Percentiles rank a stretch among this genome's conserved stretches.
phyloP scores from a whole-genome alignment of 441 rosid species.

The Croton setiger region DNA sequence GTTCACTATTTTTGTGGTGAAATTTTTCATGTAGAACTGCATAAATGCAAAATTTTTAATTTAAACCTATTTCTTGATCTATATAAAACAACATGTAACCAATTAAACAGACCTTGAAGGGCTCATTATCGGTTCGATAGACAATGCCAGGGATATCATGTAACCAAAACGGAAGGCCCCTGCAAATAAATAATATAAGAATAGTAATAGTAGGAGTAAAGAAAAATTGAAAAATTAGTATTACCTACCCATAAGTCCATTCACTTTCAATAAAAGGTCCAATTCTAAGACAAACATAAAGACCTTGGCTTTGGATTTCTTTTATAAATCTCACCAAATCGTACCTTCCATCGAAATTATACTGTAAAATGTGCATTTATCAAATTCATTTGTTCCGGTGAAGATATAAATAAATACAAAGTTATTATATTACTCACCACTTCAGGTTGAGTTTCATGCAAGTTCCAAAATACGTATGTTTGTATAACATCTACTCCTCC shows the following conservation, averaged over 20 bases:
- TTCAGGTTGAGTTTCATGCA: background rate
- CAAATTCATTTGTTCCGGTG: too few species aligned
- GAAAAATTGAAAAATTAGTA: too few species aligned
- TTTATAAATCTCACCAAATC: background rate
- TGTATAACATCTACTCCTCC: background rate
- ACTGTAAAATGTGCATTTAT: background rate
- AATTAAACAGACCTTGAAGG: background rate
- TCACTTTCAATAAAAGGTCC: background rate
- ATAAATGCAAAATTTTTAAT: too few species aligned
- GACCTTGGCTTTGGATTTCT: background rate
- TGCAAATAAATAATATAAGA: background rate
- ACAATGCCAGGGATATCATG: background rate
- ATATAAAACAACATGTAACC: background rate
- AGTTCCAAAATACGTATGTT: background rate
- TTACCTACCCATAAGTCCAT: background rate
- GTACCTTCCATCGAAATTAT: background rate
- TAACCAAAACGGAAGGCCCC: background rate
- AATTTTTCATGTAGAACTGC: conserved; percentile 67
- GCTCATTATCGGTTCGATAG: background rate
- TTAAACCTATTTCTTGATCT: too few species aligned
- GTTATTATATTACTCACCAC: background rate
- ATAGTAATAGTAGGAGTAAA: background rate
- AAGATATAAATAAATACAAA: too few species aligned
- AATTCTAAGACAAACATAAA: background rate
- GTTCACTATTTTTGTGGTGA: conserved; percentile 51